A percentile compares a stretch with the other conserved stretches of the same genome.
These are phyloP conservation scores for Cutaneotrichosporon dermatis DNA, from an alignment of 1,284 basidiomycete species.

Conservation along the genomic window DNA sequence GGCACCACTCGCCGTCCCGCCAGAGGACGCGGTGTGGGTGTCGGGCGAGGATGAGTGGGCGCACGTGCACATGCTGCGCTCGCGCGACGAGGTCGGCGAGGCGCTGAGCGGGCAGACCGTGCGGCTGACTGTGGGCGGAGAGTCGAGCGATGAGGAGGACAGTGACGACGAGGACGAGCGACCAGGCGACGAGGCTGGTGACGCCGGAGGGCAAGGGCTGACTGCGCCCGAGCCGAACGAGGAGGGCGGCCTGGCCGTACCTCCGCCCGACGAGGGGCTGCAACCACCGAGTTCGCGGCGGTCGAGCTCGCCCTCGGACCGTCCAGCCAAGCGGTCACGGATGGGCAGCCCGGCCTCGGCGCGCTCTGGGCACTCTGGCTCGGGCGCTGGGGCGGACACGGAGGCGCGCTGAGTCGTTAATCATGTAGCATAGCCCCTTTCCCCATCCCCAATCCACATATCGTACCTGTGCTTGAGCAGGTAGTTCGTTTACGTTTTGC, in stretches of 20 bases:
- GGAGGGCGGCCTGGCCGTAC: not conserved
- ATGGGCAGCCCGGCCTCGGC: conserved; percentile 6
- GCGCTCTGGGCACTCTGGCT: not conserved
- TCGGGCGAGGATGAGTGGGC: conserved; percentile 10
- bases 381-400: not conserved
- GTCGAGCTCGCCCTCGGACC: conserved; percentile 5
- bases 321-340: conserved; percentile 12
- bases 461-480: too few relatives aligned
- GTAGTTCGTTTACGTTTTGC: too few relatives aligned
- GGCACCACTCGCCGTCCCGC: conserved; percentile 6
- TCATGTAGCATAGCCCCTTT: too few relatives aligned
- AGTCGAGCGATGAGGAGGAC: not conserved
- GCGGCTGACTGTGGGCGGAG: not conserved
- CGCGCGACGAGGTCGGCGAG: not conserved
- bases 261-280: not conserved
- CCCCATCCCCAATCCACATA: too few relatives aligned
- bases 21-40: conserved; percentile 17
- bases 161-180: not conserved
- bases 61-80: conserved; percentile 12
- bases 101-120: conserved; percentile 1
- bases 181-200: not conserved
- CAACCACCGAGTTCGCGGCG: not conserved
- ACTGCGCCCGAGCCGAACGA: not conserved
- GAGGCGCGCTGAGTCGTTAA: too few relatives aligned
- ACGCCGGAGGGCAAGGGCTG: not conserved